phyloP scores from a whole-genome alignment of 257 asterid genomes.

The Dorcoceras hygrometricum region DNA sequence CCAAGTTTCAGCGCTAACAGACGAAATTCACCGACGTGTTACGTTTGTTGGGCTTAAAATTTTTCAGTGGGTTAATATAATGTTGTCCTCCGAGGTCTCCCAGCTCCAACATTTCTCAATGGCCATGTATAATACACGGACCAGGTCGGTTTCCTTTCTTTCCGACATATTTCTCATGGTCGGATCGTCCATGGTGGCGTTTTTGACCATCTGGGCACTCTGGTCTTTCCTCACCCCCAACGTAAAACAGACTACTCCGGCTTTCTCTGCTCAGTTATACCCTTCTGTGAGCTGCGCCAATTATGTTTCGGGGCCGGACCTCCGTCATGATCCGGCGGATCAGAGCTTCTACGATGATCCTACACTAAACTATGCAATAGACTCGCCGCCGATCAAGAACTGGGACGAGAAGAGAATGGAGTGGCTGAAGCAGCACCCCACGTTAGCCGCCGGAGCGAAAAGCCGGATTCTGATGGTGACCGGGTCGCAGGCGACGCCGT shows the following conservation, averaged over 20 bases:
- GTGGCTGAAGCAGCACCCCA: slow-evolving; percentile 79
- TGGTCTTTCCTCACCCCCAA: slow-evolving; percentile 45
- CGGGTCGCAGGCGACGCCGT: slow-evolving; percentile 81
- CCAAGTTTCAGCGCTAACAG: slow-evolving; percentile 23
- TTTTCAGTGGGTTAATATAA: slow-evolving; percentile 22
- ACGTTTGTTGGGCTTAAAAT: background rate
- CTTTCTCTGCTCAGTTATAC: slow-evolving; percentile 22
- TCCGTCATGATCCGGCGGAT: slow-evolving; percentile 52
- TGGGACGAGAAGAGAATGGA: slow-evolving; percentile 75
- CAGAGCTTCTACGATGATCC: slow-evolving; percentile 79
- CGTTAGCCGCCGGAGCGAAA: slow-evolving; percentile 47
- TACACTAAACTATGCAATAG: slow-evolving; percentile 55
- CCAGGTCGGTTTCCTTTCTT: slow-evolving; percentile 36
- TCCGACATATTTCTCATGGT: slow-evolving; percentile 44
- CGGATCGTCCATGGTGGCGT: slow-evolving; percentile 48
- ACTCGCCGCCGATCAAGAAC: slow-evolving; percentile 44
- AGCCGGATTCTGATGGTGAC: slow-evolving; percentile 71
- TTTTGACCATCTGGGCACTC: slow-evolving; percentile 48
- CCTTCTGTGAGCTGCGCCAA: slow-evolving; percentile 13
- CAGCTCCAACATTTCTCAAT: slow-evolving; percentile 35
- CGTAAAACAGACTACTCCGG: slow-evolving; percentile 23
- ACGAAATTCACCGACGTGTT: slow-evolving; percentile 36
- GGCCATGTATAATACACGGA: slow-evolving; percentile 41
- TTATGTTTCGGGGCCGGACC: slow-evolving; percentile 19
- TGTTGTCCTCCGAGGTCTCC: slow-evolving; percentile 39